These are phyloP conservation scores for Pisolithus microcarpus DNA, from an alignment of 768 basidiomycete species.

Conservation along the genomic window DNA sequence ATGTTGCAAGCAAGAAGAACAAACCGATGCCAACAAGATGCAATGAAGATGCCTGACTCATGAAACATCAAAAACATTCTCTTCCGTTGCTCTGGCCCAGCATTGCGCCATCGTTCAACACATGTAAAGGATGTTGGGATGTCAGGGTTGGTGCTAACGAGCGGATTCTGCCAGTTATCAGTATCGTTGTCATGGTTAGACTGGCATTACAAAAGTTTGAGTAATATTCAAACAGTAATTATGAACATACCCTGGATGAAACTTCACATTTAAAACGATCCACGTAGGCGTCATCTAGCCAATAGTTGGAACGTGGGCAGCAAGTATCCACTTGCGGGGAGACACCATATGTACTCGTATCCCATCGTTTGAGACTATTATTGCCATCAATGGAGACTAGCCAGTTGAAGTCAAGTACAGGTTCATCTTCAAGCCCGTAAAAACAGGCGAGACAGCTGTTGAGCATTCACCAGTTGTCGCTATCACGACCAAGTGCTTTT, in stretches of 20 bases:
- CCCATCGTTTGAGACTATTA: conserved; percentile 1
- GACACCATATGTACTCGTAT: not conserved
- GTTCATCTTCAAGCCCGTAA: conserved; percentile 2
- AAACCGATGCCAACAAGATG: conserved; percentile 5
- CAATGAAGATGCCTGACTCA: not conserved
- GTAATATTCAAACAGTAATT: too few species aligned
- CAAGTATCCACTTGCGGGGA: not conserved
- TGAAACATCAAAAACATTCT: too few species aligned
- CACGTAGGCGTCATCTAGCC: not conserved
- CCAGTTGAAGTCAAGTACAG: not conserved
- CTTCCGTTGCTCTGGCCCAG: too few species aligned
- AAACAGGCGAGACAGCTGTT: conserved; percentile 1
- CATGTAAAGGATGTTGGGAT: too few species aligned
- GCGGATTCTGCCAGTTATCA: too few species aligned
- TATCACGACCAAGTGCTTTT: too few species aligned
- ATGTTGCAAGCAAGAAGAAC: conserved; percentile 7
- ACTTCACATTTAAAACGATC: not conserved
- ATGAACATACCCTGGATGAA: not conserved
- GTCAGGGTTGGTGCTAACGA: too few species aligned
- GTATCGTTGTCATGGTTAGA: too few species aligned
- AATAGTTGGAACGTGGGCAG: not conserved
- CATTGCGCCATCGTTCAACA: too few species aligned
- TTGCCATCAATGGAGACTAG: not conserved
- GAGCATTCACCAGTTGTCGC: too few species aligned
- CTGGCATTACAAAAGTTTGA: too few species aligned